Base-by-base conservation (phyloP, 352 stramenopile genomes). In the Stramenopiles sp. region DNA sequence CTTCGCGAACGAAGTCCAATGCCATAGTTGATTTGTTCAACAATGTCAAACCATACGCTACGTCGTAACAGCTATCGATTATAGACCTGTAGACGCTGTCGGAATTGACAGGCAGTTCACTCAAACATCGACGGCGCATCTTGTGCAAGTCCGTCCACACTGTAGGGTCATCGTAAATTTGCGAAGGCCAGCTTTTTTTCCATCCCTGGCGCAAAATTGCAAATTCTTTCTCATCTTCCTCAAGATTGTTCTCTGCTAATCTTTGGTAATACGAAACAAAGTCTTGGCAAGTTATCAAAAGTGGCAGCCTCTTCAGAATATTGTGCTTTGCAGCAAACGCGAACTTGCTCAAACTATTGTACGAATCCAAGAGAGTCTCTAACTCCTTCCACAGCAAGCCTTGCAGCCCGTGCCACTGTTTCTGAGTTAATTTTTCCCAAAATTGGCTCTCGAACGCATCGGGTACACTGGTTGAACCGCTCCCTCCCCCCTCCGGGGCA, bases 211-310 rank as follows among this genome's bases (percentile, higher is more conserved):
- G 4, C 12, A 71, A 6, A 71, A 4, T 4, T 2, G 33, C 53
- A 71, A 71, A 71, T 35, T 2, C 53, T 6, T 71, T 33, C 6
- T 71, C 53, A 6, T 71, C 1, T 71, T 71, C 53, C 53, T 6
- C 2, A 35, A 71, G 35, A 6, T 2, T 71, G n/a, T n/a, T n/a
- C n/a, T n/a, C n/a, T n/a, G n/a, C n/a, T n/a, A n/a, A n/a, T n/a
- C n/a, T n/a, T n/a, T n/a, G n/a, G n/a, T n/a, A n/a, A n/a, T n/a
- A n/a, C n/a, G n/a, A n/a, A 2, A 71, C 6, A 71, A 71, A 71
- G 35, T 71, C 53, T 71, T 71, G 53, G 53, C 53, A 71, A 4
- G 53, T 35, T 6, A 71, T 71, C 4, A 6, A 71, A 71, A 71
- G 2, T 71, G 53, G 53, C 33, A 71, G 53, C 6, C 4, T 71